Percentiles rank a stretch among this genome's conserved stretches.
Conservation (phyloP, 2,329 filamentous ascomycete species). For the Penicillium sp. region DNA sequence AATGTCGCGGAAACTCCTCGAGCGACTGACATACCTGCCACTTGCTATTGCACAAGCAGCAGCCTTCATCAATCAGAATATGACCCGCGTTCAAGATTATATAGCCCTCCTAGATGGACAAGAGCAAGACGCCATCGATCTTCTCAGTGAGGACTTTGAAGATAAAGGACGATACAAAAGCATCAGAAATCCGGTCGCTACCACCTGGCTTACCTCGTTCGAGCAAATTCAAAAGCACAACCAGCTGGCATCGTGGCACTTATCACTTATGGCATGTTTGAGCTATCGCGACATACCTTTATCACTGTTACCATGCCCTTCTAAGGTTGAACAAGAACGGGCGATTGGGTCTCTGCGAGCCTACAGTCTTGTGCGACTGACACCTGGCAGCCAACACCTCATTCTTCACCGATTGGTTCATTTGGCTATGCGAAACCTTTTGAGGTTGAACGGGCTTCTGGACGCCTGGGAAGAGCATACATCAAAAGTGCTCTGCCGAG, state of each 20-base stretch:
- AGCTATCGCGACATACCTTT: slow-evolving; percentile 27
- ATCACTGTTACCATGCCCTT: slow-evolving; percentile 17
- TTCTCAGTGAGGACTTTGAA: slow-evolving; percentile 32
- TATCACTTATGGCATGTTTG: slow-evolving; percentile 33
- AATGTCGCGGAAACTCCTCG: slow-evolving; percentile 13
- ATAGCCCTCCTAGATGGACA: slow-evolving; percentile 22
- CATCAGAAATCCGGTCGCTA: slow-evolving; percentile 33
- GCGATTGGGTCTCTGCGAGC: slow-evolving; percentile 24
- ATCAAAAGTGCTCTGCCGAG: background rate
- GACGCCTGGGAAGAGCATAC: background rate
- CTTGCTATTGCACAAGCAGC: slow-evolving; percentile 34
- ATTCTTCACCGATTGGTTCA: slow-evolving; percentile 34
- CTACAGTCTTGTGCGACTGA: slow-evolving; percentile 19
- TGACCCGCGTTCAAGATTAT: slow-evolving; percentile 10
- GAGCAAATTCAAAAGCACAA: slow-evolving; percentile 22
- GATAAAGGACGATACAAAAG: slow-evolving; percentile 27
- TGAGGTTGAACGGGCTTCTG: slow-evolving; percentile 7
- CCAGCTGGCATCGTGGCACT: slow-evolving; percentile 21
- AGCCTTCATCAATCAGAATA: slow-evolving; percentile 31
- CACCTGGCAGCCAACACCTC: slow-evolving; percentile 1
- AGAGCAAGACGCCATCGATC: slow-evolving; percentile 18
- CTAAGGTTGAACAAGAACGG: slow-evolving; percentile 1
- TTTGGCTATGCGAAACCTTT: slow-evolving; percentile 27
- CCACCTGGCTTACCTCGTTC: slow-evolving; percentile 38
- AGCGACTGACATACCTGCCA: slow-evolving; percentile 27